Evolutionary conservation across 139 green algal species (phyloP), one percentile per base, ranked within the genome.

Genomic region (Picochlorum sp.): DNA sequence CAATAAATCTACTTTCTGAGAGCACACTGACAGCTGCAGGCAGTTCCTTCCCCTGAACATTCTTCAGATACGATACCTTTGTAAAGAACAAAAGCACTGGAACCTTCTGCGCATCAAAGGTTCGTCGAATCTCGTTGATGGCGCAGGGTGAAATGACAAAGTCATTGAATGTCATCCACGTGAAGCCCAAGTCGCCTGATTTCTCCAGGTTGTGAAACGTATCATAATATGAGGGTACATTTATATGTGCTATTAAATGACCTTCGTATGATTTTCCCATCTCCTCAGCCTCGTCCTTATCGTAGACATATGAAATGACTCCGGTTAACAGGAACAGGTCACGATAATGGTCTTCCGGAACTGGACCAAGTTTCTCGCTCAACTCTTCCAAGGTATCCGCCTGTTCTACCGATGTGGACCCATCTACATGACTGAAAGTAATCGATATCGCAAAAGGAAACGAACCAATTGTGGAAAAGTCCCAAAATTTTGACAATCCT

Each of bases 161-260:
- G 72, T 97, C 90, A 70, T 97, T 97, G 79, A 97, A 86, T 20
- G 97, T 76, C 57, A 94, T 52, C 91, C 90, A 95, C 26, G 63
- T 57, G 45, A 30, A 61, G 9, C 6, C 18, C n/a, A 26, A 26
- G 18, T 55, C n/a, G 1, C 47, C 18, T n/a, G 47, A 55, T 21
- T 55, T 13, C 49, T 14, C 11, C 3, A 0, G 14, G 7, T 26
- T n/a, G 11, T 45, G 47, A 18, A 8, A 28, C 0, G 63, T 4
- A 44, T 73, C 68, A 49, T 77, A 77, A 4, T 56, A 54, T 30
- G 47, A 58, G 5, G 70, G 70, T 37, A 67, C 69, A 20, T 70
- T 86, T 63, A 95, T 70, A 65, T 90, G 84, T 0, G 88, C 71
- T 5, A 95, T 69, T 37, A 94, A 66, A 67, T 94, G 86, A 6